phyloP scores from a whole-genome alignment of 805 yeast genomes.

The Priceomyces fermenticarens region DNA sequence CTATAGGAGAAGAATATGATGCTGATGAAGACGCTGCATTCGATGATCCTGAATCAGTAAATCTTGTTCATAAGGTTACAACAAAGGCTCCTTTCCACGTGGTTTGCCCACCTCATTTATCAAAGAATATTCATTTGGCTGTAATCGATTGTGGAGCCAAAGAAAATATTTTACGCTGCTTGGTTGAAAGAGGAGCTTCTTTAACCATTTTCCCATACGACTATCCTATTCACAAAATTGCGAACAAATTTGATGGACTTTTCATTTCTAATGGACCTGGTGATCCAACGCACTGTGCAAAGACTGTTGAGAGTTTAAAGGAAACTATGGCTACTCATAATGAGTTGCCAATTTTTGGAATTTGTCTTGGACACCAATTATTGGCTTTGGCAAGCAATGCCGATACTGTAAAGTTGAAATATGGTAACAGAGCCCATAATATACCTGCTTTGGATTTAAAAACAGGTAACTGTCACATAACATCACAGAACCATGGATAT shows the following conservation, averaged over 20 bases:
- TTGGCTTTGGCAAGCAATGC: constrained; percentile 95
- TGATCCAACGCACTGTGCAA: constrained; percentile 87
- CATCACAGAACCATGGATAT: constrained; percentile 98
- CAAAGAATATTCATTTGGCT: constrained; percentile 71
- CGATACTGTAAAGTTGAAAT: constrained; percentile 85
- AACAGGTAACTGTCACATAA: constrained; percentile 94
- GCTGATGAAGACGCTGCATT: constrained; percentile 90
- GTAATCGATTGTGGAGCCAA: constrained; percentile 98
- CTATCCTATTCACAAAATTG: constrained; percentile 88
- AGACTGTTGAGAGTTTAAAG: constrained; percentile 72
- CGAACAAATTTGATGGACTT: constrained; percentile 89
- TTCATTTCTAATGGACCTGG: constrained; percentile 97
- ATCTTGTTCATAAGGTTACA: constrained; percentile 89
- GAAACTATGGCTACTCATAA: constrained; percentile 61
- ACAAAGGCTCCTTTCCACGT: constrained; percentile 95
- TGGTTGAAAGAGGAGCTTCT: constrained; percentile 93
- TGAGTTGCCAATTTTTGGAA: constrained; percentile 91
- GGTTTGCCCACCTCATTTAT: constrained; percentile 54
- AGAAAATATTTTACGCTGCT: constrained; percentile 92
- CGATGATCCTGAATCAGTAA: constrained; percentile 84
- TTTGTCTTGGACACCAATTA: constrained; percentile 96
- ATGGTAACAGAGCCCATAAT: constrained; percentile 98
- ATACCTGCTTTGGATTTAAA: constrained; percentile 90
- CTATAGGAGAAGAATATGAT: constrained; percentile 87
- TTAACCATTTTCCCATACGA: constrained; percentile 96